Base-by-base conservation (phyloP, 2,329 filamentous ascomycete species). In the Monilinia fructigena region DNA sequence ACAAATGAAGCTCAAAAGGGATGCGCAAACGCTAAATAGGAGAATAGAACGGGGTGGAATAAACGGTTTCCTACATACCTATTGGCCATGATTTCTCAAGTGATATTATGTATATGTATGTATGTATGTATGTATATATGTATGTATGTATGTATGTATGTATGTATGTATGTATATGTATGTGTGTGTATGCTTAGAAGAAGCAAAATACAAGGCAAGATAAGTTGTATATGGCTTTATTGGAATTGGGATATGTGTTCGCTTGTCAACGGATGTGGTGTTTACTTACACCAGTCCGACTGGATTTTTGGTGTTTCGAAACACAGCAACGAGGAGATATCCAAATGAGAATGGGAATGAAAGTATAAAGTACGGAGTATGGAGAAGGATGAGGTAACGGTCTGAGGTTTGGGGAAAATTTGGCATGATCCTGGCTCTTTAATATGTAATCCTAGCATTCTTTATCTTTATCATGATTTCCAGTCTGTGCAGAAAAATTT, bases 381-480 rank as follows among this genome's bases (percentile, higher is more conserved):
- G 55, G 20, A 23, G 40, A n/a, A 59, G 26, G 20, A 45, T 56
- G 35, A 42, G 55, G 55, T 58, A 58, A 58, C 38, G 8, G 38
- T 47, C 16, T 59, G 56, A 45, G 28, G 56, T 60, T 60, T 60
- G 4, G 16, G 42, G 18, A 50, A 48, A 35, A 48, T 50, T 60
- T 31, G 56, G 28, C 45, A 48, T 60, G 20, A 48, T 60, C 56
- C 56, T 60, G 12, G 56, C 18, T 35, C 11, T 35, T 60, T 60
- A 48, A 60, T 48, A 35, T 60, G 56, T 31, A 20, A 60, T 48
- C 42, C 56, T 18, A 45, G 42, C 31, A 35, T 59, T 60, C 42
- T 60, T 60, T 60, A 60, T 60, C 56, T 60, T 60, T 38, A 60
- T 48, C 56, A 59, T 12, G 56, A 60, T 38, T 50, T 60, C 56